Base-by-base conservation (phyloP, 2,329 filamentous ascomycete species). In the Pseudocercospora fijiensis region DNA sequence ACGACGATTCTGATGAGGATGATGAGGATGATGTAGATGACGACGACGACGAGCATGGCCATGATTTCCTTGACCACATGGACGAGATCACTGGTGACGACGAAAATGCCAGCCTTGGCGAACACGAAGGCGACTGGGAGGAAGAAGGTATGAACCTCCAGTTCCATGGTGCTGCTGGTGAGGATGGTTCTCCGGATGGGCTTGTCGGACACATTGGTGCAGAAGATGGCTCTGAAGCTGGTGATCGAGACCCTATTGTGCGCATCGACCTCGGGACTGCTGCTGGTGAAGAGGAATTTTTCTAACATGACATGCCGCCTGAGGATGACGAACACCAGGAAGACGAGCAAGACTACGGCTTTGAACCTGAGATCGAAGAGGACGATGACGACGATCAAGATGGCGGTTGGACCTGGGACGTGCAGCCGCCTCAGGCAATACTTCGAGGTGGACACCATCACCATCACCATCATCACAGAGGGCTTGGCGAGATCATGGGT, bases 311-410 rank as follows among this genome's bases (percentile, higher is more conserved):
- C 9, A 79, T 86, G 77, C 79, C 80, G 58, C 84, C 85, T 65
- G 84, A 84, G 63, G 85, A 85, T 69, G 85, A 72, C 57, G 78
- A 82, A 24, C 65, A 68, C 13, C 55, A 62, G 67, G 83, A 83
- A 30, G 82, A 82, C n/a, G 90, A 92, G 53, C 88, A 90, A 18
- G 89, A 90, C 45, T 88, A 88, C 49, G 86, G 88, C 22, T 84
- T 82, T 67, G 80, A 84, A 71, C 80, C 80, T 28, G 81, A 80
- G 22, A 72, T 80, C 57, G 81, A 83, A 71, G 70, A 74, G 37
- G 73, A 75, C 28, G 71, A 73, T 49, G 73, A 74, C 27, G 73
- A 73, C 20, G 70, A 71, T 22, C 60, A 67, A 22, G 71, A 72
- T 20, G 67, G 69, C 53, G 65, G 67, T 16, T 72, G 68, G 69